Conservation (phyloP, 2,329 filamentous ascomycete genomes). For the Clonostachys rosea region DNA sequence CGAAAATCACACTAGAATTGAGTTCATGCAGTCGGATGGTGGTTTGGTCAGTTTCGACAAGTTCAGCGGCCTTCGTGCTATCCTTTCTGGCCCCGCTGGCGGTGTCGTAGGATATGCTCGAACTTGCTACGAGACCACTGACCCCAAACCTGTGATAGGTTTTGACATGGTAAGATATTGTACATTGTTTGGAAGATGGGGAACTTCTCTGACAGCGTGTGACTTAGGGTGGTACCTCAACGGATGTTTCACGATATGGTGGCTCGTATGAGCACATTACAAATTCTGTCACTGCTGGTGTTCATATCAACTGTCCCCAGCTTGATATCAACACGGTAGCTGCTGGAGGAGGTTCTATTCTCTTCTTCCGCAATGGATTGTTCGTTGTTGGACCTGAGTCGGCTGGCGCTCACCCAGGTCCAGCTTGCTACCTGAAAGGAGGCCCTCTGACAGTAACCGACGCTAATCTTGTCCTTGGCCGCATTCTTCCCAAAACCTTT, state of each 20-base stretch:
- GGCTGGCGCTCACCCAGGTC: conserved; percentile 66
- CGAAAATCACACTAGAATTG: not conserved
- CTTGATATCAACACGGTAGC: conserved; percentile 67
- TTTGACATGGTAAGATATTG: not conserved
- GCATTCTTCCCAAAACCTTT: conserved; percentile 54
- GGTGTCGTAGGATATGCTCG: conserved; percentile 1
- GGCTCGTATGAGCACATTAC: conserved; percentile 57
- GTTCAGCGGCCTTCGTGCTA: conserved; percentile 1
- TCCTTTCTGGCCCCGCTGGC: not conserved
- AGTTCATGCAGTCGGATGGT: conserved; percentile 5
- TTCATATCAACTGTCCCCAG: conserved; percentile 42
- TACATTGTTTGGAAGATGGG: no score
- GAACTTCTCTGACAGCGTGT: no score
- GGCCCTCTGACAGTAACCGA: conserved; percentile 70
- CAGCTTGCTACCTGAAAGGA: conserved; percentile 65
- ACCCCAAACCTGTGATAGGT: not conserved
- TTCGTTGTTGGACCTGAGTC: conserved; percentile 69
- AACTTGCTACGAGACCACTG: not conserved
- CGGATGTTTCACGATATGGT: conserved; percentile 63
- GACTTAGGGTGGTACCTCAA: conserved; percentile 53
- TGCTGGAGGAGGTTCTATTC: conserved; percentile 37
- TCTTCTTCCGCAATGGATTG: conserved; percentile 65
- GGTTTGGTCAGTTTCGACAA: conserved; percentile 6
- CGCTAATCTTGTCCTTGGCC: conserved; percentile 63
- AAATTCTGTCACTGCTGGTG: conserved; percentile 20